These are phyloP conservation scores for Globisporangium abappressorium DNA, from an alignment of 352 stramenopile genomes.

Conservation along the genomic window DNA sequence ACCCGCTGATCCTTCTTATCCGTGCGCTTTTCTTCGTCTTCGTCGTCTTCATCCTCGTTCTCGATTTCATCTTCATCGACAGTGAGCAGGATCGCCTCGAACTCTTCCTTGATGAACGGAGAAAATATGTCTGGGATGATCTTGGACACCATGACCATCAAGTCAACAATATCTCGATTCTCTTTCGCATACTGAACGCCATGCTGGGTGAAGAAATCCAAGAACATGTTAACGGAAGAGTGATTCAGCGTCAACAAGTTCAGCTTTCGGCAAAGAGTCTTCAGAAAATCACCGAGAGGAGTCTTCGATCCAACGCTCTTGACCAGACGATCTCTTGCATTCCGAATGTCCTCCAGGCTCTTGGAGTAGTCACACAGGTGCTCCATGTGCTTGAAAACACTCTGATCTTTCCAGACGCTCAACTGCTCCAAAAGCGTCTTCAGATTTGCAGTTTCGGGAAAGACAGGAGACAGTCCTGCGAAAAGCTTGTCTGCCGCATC, in stretches of 20 bases:
- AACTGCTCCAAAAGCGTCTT: slow-evolving; percentile 64
- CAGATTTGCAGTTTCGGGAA: slow-evolving; percentile 55
- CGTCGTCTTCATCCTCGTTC: slow-evolving; percentile 18
- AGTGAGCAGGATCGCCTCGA: slow-evolving; percentile 46
- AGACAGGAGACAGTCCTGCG: slow-evolving; percentile 41
- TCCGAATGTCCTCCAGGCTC: slow-evolving; percentile 44
- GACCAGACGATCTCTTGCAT: slow-evolving; percentile 62
- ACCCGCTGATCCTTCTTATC: slow-evolving; percentile 40
- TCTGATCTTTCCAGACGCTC: slow-evolving; percentile 72
- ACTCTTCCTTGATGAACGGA: slow-evolving; percentile 45
- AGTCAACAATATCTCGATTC: slow-evolving; percentile 52
- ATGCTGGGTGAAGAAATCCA: slow-evolving; percentile 41
- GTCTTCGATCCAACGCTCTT: slow-evolving; percentile 81
- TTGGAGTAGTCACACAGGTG: slow-evolving; percentile 54
- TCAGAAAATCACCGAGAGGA: slow-evolving; percentile 69
- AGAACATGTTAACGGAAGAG: slow-evolving; percentile 27
- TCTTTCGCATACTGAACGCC: slow-evolving; percentile 28
- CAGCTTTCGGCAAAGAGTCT: slow-evolving; percentile 80
- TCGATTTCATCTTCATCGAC: slow-evolving; percentile 9
- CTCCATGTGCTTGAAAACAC: slow-evolving; percentile 70
- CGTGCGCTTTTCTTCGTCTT: slow-evolving; percentile 35
- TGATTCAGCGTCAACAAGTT: slow-evolving; percentile 69
- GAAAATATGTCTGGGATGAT: slow-evolving; percentile 49
- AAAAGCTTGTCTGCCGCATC: slow-evolving; percentile 35
- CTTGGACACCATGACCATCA: slow-evolving; percentile 51